phyloP scores from a whole-genome alignment of 768 basidiomycete genomes.

The Auricularia sp. region DNA sequence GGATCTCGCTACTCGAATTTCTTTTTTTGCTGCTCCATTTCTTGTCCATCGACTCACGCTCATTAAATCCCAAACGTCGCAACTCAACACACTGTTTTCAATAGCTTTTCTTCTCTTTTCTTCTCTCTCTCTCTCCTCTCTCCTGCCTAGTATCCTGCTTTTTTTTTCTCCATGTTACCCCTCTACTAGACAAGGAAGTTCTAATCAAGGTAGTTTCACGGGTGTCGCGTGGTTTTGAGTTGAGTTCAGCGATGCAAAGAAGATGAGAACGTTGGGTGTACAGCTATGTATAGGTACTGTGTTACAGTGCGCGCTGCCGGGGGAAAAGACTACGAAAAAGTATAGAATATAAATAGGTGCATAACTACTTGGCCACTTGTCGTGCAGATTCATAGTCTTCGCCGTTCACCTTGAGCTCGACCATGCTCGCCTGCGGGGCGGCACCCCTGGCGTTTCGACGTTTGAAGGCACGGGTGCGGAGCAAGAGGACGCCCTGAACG shows the following conservation, averaged over 20 bases:
- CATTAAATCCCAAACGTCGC: not conserved
- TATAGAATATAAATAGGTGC: too few species aligned
- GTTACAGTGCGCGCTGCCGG: too few species aligned
- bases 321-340: too few species aligned
- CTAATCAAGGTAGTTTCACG: not conserved
- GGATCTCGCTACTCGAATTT: not conserved
- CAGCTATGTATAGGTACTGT: too few species aligned
- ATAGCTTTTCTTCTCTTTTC: not conserved
- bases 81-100: not conserved
- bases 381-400: not conserved
- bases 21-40: not conserved
- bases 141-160: not conserved
- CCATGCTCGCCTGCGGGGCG: not conserved
- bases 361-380: too few species aligned
- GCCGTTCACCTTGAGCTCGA: not conserved
- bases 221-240: not conserved
- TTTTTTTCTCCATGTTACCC: not conserved
- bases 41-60: not conserved
- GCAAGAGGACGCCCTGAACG: constrained; percentile 30
- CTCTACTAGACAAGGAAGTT: not conserved
- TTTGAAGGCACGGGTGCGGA: constrained; percentile 26
- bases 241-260: too few species aligned
- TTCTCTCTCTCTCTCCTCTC: not conserved
- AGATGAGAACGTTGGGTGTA: too few species aligned
- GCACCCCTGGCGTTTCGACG: not conserved